Percentiles rank a stretch among this genome's conserved stretches.
Evolutionary conservation across 495 filamentous ascomycete species (phyloP).

Genomic region (Geoglossum glabrum): DNA sequence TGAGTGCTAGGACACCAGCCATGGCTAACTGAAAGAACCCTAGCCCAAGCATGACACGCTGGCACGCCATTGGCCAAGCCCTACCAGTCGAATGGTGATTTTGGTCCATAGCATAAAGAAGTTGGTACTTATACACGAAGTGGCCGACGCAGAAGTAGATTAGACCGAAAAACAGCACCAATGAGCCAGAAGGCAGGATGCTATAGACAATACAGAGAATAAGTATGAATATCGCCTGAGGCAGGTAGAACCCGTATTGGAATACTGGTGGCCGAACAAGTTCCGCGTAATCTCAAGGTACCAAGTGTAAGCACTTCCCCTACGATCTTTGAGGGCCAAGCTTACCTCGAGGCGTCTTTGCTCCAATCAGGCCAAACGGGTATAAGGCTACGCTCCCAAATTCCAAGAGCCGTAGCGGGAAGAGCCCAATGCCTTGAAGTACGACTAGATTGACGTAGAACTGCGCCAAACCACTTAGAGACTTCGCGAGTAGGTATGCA

Average conservation of each 20-base stretch:
- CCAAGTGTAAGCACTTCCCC: background rate
- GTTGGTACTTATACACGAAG: slow-evolving; percentile 94
- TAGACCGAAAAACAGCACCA: slow-evolving; percentile 65
- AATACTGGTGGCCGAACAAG: slow-evolving; percentile 68
- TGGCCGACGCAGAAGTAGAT: slow-evolving; percentile 77
- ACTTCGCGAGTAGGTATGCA: slow-evolving; percentile 51
- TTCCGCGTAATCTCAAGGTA: slow-evolving; percentile 50
- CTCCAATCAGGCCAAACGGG: slow-evolving; percentile 53
- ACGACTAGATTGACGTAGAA: slow-evolving; percentile 95
- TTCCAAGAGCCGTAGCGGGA: slow-evolving; percentile 80
- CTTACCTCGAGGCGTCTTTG: slow-evolving; percentile 60
- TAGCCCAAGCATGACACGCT: slow-evolving; percentile 64
- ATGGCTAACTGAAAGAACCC: slow-evolving; percentile 79
- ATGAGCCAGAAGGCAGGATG: slow-evolving; percentile 62
- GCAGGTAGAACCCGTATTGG: slow-evolving; percentile 89
- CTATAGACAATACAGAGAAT: slow-evolving; percentile 93
- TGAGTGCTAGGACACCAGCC: slow-evolving; percentile 68
- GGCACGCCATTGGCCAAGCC: slow-evolving; percentile 91
- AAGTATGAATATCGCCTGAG: slow-evolving; percentile 73
- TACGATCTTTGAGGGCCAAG: background rate
- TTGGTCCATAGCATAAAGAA: slow-evolving; percentile 96
- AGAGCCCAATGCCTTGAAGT: slow-evolving; percentile 76
- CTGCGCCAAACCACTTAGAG: slow-evolving; percentile 46
- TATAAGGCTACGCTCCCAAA: slow-evolving; percentile 75
- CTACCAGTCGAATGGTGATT: slow-evolving; percentile 83